Evolutionary conservation across 1,139 yeast species (phyloP).

Genomic region (Hansenula lynferdii): DNA sequence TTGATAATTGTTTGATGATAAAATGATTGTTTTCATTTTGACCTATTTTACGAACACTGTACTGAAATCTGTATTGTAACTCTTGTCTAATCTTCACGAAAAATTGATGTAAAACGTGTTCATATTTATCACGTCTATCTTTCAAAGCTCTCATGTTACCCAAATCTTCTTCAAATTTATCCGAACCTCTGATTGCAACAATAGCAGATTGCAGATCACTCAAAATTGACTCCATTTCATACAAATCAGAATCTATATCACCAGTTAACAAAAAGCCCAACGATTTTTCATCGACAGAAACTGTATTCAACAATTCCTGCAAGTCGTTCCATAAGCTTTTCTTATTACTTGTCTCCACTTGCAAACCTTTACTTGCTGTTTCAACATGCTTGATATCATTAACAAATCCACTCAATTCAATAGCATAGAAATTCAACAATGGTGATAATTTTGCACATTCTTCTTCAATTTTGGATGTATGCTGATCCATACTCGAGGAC

Average conservation of each 20-base stretch:
- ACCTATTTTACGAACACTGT: constrained; percentile 31
- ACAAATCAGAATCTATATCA: constrained; percentile 43
- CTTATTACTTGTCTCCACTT: constrained; percentile 79
- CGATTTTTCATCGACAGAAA: constrained; percentile 56
- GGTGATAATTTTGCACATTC: constrained; percentile 68
- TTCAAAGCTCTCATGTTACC: constrained; percentile 71
- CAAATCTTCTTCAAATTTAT: constrained; percentile 38
- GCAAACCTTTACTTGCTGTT: constrained; percentile 74
- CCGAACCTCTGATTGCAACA: constrained; percentile 49
- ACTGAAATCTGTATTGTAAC: constrained; percentile 38
- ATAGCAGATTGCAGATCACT: constrained; percentile 61
- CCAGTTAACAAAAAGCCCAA: constrained; percentile 43
- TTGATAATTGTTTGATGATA: constrained; percentile 29
- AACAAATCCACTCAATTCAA: constrained; percentile 55
- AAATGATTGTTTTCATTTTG: constrained; percentile 26
- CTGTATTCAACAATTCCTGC: constrained; percentile 61
- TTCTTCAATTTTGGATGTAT: constrained; percentile 35
- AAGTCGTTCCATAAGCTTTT: constrained; percentile 68
- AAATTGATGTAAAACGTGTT: constrained; percentile 50
- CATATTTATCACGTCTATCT: constrained; percentile 62
- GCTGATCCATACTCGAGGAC: constrained; percentile 37
- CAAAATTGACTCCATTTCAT: constrained; percentile 54
- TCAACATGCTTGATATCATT: constrained; percentile 72
- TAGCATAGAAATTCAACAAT: constrained; percentile 47
- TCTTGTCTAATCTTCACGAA: constrained; percentile 43